These are phyloP conservation scores for Diaporthe sp. DNA, from an alignment of 2,329 filamentous ascomycete genomes.

Conservation along the genomic window DNA sequence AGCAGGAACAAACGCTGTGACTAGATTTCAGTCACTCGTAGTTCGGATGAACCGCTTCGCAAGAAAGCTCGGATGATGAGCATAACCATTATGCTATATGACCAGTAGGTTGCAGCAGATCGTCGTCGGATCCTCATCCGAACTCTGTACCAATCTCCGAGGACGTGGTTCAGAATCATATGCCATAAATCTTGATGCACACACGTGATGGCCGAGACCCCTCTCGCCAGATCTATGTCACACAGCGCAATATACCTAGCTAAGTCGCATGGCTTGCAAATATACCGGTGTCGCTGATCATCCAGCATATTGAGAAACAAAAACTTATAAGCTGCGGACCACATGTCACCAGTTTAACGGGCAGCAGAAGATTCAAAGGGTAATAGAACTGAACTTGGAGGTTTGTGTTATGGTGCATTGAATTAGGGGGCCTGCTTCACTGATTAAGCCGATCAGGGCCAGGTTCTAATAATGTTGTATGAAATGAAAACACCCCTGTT, in stretches of 20 bases:
- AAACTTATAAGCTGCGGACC: no score
- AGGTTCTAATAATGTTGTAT: background rate
- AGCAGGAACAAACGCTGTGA: background rate
- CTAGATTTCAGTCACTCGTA: background rate
- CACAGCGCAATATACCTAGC: background rate
- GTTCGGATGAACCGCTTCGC: background rate
- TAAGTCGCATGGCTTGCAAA: no score
- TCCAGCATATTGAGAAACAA: no score
- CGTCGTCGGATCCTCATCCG: background rate
- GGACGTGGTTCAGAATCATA: background rate
- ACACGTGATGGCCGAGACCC: background rate
- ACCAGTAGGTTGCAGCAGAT: background rate
- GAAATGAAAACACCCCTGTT: background rate
- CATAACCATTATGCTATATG: slow-evolving; percentile 4
- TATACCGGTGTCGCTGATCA: background rate
- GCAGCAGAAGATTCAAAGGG: no score
- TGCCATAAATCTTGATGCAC: background rate
- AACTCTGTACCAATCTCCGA: background rate
- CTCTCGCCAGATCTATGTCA: background rate
- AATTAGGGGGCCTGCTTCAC: background rate
- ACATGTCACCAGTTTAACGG: no score
- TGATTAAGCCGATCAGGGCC: background rate
- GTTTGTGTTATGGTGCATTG: no score
- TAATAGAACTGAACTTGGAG: no score
- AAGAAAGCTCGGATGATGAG: background rate